Base-by-base conservation (phyloP, 441 rosid species). In the Aquilaria agallochum region DNA sequence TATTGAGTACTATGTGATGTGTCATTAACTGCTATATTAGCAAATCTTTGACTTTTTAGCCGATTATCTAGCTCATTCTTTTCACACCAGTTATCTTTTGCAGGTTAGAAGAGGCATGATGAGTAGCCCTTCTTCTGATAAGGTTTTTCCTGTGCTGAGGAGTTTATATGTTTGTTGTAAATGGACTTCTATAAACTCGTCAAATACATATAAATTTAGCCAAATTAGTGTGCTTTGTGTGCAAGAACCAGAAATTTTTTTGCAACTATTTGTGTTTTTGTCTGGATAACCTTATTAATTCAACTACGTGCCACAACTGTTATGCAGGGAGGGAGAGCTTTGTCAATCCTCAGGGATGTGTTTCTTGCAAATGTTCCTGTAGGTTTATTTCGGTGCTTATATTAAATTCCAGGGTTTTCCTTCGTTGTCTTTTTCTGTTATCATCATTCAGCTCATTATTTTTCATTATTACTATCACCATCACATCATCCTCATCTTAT, bases 331-430 rank as follows among this genome's bases (percentile, higher is more conserved):
- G 83, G 81, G 62, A 82, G 85, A 73, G 90, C 91, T 62, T 50
- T 83, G 62, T 46, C 68, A 54, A 71, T 88, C 69, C 93, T 95
- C 58, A 81, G 86, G 65, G 96, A 85, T 57, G 80, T 89, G 40
- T 86, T 95, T 76, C 88, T 95, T 76, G 97, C 98, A 45, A 85
- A 92, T 68, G 98, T 92, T 60, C 96, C 87, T 71, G 99, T 95
- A 86, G 66, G 83, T 64, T 69, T 68, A 55, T 31, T 67, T 56
- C 45, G 14, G 13, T 36, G 47, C 44, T 56, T 49, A 15, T 4
- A 36, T 4, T 4, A 32, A 42, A 5, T 72, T 71, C n/a, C 47
- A 62, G 10, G 40, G 9, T 2, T 20, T 20, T 62, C 55, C 59
- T 57, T n/a, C 42, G 7, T 36, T 36, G 3, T 4, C 42, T 36